phyloP scores from a whole-genome alignment of 257 asterid genomes.

The Haberlea rhodopensis region DNA sequence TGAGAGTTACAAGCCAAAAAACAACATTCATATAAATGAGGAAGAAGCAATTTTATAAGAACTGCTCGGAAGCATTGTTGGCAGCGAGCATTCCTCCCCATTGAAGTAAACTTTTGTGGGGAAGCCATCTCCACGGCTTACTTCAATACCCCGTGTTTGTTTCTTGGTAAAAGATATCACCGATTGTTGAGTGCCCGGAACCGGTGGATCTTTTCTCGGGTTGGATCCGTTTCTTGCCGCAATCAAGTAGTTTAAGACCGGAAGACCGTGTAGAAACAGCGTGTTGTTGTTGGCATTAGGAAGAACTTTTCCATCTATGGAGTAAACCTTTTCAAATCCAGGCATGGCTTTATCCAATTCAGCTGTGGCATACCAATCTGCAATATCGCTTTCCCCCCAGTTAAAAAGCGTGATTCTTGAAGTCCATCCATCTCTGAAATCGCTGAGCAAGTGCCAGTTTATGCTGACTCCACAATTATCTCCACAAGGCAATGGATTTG shows the following conservation, averaged over 20 bases:
- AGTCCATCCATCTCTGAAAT: constrained; percentile 57
- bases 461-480: constrained; percentile 73
- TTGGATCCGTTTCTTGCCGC: constrained; percentile 45
- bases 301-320: constrained; percentile 48
- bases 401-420: constrained; percentile 66
- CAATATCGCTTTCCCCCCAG: constrained; percentile 48
- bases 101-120: constrained; percentile 72
- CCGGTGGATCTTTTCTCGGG: constrained; percentile 56
- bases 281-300: constrained; percentile 38
- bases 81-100: constrained; percentile 76
- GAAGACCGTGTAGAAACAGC: constrained; percentile 46
- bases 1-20: too few relatives aligned
- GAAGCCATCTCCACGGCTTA: constrained; percentile 57
- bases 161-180: constrained; percentile 63
- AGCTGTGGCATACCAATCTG: constrained; percentile 61
- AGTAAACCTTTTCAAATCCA: constrained; percentile 55
- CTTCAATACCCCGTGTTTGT: constrained; percentile 42
- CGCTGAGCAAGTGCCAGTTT: constrained; percentile 65
- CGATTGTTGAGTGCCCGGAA: constrained; percentile 63
- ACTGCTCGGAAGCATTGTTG: constrained; percentile 48
- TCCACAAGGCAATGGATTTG: constrained; percentile 61
- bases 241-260: constrained; percentile 46
- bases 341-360: constrained; percentile 47
- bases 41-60: constrained; percentile 19
- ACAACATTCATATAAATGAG: too few relatives aligned